Base-by-base conservation (phyloP, 2,329 filamentous ascomycete species). In the Botrytis fabae region DNA sequence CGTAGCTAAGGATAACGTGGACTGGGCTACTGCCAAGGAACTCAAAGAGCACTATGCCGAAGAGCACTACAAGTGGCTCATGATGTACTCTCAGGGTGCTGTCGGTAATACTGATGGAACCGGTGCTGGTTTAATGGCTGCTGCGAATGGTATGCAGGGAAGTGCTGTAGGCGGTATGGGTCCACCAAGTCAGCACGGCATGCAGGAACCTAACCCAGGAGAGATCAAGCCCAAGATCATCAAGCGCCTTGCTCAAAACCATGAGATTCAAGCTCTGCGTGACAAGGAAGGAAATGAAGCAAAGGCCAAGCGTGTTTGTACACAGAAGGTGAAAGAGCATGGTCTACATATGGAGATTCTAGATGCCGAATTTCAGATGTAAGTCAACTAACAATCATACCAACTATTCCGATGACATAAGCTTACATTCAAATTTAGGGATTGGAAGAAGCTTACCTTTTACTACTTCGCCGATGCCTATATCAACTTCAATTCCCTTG, bases 401-500 rank as follows among this genome's bases (percentile, higher is more conserved):
- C 14, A 22, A n/a, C n/a, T 38, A 40, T 48, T 16, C 22, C 28
- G 38, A 46, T 57, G 60, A 70, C 35, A 35, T 25, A 64, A 44
- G 59, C 71, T 73, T 57, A 73, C 59, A 12, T 32, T 54, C 4
- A 42, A 57, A 66, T 35, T 18, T 78, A 98, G 95, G 91, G 96
- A 99, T 82, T 98, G 94, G 90, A 97, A 98, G 84, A 99, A 99
- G 82, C 85, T 99, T 72, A 99, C 97, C 0, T 98, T 98, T 83
- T 99, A 98, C 85, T 99, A 98, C 84, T 99, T 98, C 81, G 95
- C 96, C 71, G 95, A 98, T 80, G 91, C 94, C 0, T 99, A 99
- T 82, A 97, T 99, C 86, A 98, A 98, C 84, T 99, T 99, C 87
- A 99, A 99, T 82, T 93, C 94, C 2, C 89, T 99, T 25, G 96